A percentile compares a stretch with the other conserved stretches of the same genome.
Evolutionary conservation across 2,329 filamentous ascomycete species (phyloP).

Genomic region (Atkinsonella hypoxylon): DNA sequence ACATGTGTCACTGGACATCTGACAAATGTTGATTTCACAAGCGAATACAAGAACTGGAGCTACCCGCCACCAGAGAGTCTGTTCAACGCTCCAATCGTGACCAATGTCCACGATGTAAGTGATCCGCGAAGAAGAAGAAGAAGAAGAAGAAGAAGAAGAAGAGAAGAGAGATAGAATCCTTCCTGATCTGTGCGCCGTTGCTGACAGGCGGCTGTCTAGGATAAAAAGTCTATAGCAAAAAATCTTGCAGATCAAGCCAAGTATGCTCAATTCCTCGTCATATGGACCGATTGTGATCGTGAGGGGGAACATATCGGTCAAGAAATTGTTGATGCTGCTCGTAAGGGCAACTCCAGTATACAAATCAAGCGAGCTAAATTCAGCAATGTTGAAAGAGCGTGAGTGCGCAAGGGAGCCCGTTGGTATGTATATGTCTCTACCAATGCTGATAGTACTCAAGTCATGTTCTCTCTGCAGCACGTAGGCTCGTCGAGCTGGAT

Average conservation of each 20-base stretch:
- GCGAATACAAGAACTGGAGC: conserved; percentile 65
- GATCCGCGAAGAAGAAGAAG: background rate
- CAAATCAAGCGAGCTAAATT: conserved; percentile 80
- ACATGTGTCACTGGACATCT: conserved; percentile 88
- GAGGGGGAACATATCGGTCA: conserved; percentile 94
- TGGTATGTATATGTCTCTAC: background rate
- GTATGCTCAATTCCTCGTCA: conserved; percentile 65
- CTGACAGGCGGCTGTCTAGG: conserved; percentile 30
- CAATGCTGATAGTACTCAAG: conserved; percentile 29
- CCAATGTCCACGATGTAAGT: conserved; percentile 52
- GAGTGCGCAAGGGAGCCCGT: conserved; percentile 18
- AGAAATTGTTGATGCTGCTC: conserved; percentile 76
- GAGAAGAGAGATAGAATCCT: background rate
- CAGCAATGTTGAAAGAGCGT: conserved; percentile 91
- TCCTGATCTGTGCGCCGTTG: background rate
- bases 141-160: no score
- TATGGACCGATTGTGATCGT: conserved; percentile 98
- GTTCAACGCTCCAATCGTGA: conserved; percentile 69
- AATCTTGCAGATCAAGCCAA: conserved; percentile 77
- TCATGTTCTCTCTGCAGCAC: conserved; percentile 77
- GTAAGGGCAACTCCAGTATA: conserved; percentile 59
- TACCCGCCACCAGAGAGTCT: conserved; percentile 67
- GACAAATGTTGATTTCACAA: conserved; percentile 64
- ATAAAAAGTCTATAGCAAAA: conserved; percentile 67
- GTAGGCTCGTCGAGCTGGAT: conserved; percentile 65